These are phyloP conservation scores for Glycyrrhiza uralensis DNA, from an alignment of 306 rosid genomes.

Conservation along the genomic window DNA sequence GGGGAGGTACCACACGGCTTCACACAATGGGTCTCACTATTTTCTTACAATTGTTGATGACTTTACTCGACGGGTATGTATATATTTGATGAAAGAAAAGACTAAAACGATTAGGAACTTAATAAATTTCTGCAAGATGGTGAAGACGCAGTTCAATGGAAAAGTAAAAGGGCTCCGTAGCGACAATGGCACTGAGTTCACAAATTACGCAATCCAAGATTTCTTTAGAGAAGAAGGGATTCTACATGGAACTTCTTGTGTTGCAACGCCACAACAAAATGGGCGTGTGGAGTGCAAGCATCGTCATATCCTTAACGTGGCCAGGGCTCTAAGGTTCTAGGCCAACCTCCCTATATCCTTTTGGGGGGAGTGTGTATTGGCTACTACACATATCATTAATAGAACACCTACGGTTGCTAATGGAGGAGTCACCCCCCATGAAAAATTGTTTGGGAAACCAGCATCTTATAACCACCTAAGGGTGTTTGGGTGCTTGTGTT, in stretches of 20 bases:
- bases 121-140: not conserved
- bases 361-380: not conserved
- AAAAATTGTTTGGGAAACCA: not conserved
- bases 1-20: not conserved
- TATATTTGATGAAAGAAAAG: not conserved
- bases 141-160: too few species aligned
- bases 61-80: not conserved
- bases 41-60: not conserved
- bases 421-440: not conserved
- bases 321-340: not conserved
- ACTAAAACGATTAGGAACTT: not conserved
- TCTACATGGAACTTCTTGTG: not conserved
- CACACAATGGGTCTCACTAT: not conserved
- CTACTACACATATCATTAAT: not conserved
- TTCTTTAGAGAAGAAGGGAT: not conserved
- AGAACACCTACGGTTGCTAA: not conserved
- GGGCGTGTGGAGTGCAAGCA: not conserved
- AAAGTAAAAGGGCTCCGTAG: not conserved
- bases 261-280: not conserved
- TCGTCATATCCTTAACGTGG: not conserved
- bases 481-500: not conserved
- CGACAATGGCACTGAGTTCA: not conserved
- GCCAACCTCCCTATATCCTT: not conserved
- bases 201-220: too few species aligned
- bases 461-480: not conserved